These are phyloP conservation scores for Fraxinus paxiana DNA, from an alignment of 305 asterid species.

Conservation along the genomic window DNA sequence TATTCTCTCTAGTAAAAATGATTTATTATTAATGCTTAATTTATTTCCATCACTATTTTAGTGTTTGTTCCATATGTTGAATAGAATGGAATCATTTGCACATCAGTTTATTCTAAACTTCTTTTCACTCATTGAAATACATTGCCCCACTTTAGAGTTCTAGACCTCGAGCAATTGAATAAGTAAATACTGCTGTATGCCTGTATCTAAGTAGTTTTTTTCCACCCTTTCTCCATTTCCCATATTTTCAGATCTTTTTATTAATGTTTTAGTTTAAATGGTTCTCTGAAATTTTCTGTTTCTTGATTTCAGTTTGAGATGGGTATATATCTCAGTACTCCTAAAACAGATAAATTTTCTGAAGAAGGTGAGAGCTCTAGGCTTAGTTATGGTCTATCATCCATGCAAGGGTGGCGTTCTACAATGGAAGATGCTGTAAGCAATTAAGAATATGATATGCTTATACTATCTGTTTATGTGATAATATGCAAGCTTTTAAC, in stretches of 20 bases:
- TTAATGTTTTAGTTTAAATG: slow-evolving; percentile 9
- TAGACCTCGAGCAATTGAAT: background rate
- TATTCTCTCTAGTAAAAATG: background rate
- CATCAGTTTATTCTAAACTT: background rate
- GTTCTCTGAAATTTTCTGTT: slow-evolving; percentile 15
- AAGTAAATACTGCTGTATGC: background rate
- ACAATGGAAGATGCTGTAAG: slow-evolving; percentile 99
- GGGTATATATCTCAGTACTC: slow-evolving; percentile 90
- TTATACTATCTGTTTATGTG: background rate
- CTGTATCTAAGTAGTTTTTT: background rate
- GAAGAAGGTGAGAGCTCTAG: slow-evolving; percentile 74
- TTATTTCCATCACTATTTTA: background rate
- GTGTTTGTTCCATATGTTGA: background rate
- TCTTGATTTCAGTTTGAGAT: slow-evolving; percentile 52
- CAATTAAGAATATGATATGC: slow-evolving; percentile 10
- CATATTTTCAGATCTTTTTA: background rate
- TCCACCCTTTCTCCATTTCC: background rate
- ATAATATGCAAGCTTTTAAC: background rate
- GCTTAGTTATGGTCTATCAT: slow-evolving; percentile 73
- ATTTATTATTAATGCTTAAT: background rate
- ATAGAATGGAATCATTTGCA: background rate
- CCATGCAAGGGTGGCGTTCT: slow-evolving; percentile 99
- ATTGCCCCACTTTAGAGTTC: background rate
- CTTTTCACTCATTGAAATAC: background rate
- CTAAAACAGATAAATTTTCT: slow-evolving; percentile 79